Percentiles rank a stretch among this genome's conserved stretches.
These are phyloP conservation scores for Penicillium sp. DNA, from an alignment of 2,329 filamentous ascomycete species.

Conservation along the genomic window DNA sequence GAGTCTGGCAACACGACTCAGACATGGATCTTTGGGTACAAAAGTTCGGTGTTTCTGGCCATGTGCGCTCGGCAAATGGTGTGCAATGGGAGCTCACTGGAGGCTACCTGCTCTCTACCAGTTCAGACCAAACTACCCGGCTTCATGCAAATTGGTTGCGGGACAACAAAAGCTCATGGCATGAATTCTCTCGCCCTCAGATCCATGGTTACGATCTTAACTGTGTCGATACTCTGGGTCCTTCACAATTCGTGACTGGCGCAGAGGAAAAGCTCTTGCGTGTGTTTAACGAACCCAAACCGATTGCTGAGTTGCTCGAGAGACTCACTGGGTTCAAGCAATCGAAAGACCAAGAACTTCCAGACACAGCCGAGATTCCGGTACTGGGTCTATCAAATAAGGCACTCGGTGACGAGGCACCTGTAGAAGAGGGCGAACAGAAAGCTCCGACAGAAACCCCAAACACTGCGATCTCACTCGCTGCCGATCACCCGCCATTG, in stretches of 20 bases:
- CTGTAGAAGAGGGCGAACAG: conserved; percentile 38
- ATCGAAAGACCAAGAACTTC: conserved; percentile 49
- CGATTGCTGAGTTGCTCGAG: conserved; percentile 70
- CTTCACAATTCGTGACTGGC: conserved; percentile 80
- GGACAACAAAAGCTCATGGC: conserved; percentile 63
- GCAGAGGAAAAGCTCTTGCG: conserved; percentile 97
- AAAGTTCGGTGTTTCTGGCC: conserved; percentile 73
- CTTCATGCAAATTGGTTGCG: conserved; percentile 76
- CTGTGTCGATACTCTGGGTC: conserved; percentile 74
- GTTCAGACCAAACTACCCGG: conserved; percentile 87
- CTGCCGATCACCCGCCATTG: conserved; percentile 70
- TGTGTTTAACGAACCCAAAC: conserved; percentile 85
- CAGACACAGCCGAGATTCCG: conserved; percentile 90
- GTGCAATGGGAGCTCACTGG: conserved; percentile 80
- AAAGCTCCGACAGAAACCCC: conserved; percentile 30
- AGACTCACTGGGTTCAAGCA: conserved; percentile 61
- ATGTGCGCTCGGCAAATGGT: conserved; percentile 75
- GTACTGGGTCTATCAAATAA: conserved; percentile 96
- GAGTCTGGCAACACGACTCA: conserved; percentile 68
- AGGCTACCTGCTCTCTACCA: conserved; percentile 81
- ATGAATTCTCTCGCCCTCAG: conserved; percentile 91
- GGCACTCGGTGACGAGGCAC: conserved; percentile 58
- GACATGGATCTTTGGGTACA: conserved; percentile 69
- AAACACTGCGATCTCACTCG: conserved; percentile 40
- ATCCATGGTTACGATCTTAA: conserved; percentile 98